phyloP scores from a whole-genome alignment of 2,329 filamentous ascomycete genomes.

The Lachnellula occidentalis region DNA sequence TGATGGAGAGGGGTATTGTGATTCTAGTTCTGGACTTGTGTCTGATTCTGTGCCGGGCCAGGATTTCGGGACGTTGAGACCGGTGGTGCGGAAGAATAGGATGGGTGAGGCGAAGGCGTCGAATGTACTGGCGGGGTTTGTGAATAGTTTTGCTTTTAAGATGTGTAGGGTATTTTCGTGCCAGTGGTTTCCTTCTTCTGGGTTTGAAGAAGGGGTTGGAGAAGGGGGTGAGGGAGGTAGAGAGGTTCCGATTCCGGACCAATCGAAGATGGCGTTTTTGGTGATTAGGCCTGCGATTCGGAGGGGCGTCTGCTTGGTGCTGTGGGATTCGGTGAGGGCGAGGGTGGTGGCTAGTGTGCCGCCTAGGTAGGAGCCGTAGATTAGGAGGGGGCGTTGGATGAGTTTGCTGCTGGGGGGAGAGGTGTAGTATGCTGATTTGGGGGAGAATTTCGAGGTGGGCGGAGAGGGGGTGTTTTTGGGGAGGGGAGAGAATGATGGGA shows the following conservation, averaged over 20 bases:
- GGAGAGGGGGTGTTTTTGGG: background rate
- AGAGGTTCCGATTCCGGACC: conserved; percentile 54
- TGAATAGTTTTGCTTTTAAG: conserved; percentile 44
- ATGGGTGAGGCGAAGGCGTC: conserved; percentile 55
- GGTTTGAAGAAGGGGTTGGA: background rate
- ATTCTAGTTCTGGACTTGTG: background rate
- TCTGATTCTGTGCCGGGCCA: conserved; percentile 14
- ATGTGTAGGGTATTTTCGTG: conserved; percentile 17
- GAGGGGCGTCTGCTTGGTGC: conserved; percentile 32
- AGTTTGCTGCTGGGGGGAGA: background rate
- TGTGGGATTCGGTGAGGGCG: conserved; percentile 49
- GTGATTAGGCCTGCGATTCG: conserved; percentile 47
- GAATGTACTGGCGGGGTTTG: conserved; percentile 44
- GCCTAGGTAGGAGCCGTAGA: conserved; percentile 54
- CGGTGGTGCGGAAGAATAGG: conserved; percentile 53
- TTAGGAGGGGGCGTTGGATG: conserved; percentile 24
- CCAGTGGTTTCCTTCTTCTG: conserved; percentile 10
- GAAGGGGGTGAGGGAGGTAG: conserved; percentile 24
- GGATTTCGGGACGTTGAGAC: conserved; percentile 23
- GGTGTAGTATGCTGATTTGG: conserved; percentile 1
- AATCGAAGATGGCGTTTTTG: conserved; percentile 59
- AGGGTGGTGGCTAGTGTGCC: conserved; percentile 52
- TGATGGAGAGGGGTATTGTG: too few species aligned
- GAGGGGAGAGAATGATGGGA: conserved; percentile 13
- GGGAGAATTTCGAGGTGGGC: background rate